A percentile compares a stretch with the other conserved stretches of the same genome.
These are phyloP conservation scores for Cryptosporidium sp. DNA, from an alignment of 169 alveolate species.

Conservation along the genomic window DNA sequence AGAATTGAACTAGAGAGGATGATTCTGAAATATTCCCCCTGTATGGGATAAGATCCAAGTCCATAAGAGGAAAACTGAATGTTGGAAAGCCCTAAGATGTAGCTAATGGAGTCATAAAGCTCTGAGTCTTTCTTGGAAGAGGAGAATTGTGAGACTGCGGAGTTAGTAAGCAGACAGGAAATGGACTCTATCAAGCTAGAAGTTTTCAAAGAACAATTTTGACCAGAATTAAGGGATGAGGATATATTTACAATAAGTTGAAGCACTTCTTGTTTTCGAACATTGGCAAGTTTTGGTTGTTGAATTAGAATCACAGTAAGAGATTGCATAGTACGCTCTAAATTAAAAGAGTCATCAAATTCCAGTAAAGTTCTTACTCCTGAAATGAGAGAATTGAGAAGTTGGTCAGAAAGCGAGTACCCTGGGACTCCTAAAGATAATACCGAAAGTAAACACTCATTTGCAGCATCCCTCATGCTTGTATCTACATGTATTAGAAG, in stretches of 20 bases:
- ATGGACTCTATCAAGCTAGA: slow-evolving; percentile 29
- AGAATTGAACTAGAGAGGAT: slow-evolving; percentile 23
- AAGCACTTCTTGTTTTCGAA: slow-evolving; percentile 14
- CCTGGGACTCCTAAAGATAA: slow-evolving; percentile 55
- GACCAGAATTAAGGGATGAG: slow-evolving; percentile 2
- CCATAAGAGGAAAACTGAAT: slow-evolving; percentile 49
- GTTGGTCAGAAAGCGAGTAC: slow-evolving; percentile 19
- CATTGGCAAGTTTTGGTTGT: slow-evolving; percentile 20
- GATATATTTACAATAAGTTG: slow-evolving; percentile 42
- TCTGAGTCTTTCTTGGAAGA: background rate
- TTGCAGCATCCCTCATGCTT: slow-evolving; percentile 61
- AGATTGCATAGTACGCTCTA: slow-evolving; percentile 39
- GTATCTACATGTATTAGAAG: slow-evolving; percentile 48
- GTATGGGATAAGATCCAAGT: slow-evolving; percentile 37
- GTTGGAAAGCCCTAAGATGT: slow-evolving; percentile 5
- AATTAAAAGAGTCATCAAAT: slow-evolving; percentile 35
- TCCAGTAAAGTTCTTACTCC: slow-evolving; percentile 29
- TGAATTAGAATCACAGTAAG: slow-evolving; percentile 14
- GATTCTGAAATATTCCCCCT: slow-evolving; percentile 60
- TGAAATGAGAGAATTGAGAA: background rate
- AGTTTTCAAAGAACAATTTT: background rate
- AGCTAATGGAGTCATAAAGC: slow-evolving; percentile 3
- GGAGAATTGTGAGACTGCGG: background rate
- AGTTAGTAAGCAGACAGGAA: slow-evolving; percentile 6
- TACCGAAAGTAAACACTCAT: slow-evolving; percentile 29